Base-by-base conservation (phyloP, 2,329 filamentous ascomycete genomes). In the Coniochaeta prunicola region DNA sequence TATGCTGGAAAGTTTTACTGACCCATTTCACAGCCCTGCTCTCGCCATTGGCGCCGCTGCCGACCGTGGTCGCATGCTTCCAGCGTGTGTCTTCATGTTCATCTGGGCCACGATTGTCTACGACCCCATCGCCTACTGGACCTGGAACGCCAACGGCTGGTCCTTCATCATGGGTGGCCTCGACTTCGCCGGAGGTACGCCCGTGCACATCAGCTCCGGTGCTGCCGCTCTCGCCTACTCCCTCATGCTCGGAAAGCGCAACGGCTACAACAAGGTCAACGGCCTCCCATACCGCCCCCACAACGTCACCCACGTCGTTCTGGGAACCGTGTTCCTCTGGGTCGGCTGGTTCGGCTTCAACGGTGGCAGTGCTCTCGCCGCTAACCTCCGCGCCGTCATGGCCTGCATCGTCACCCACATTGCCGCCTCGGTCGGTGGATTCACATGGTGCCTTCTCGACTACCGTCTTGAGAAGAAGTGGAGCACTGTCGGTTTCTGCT, bases 321-420 rank as follows among this genome's bases (percentile, higher is more conserved):
- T 91, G 53, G 88, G 89, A 24, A 90, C 89, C 4, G 82, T 87
- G 28, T 82, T 88, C 73, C 81, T 96, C 56, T 97, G 92, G 92
- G 90, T 96, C 53, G 92, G 92, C 60, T 97, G 92, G 92, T 94
- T 96, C 71, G 92, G 92, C 55, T 97, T 97, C 84, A 97, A 96
- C 74, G 92, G 90, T 58, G 92, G 92, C 62, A 83, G 88, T 3
- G 92, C 91, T 2, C 80, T 96, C 48, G 82, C 84, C 60, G 89
- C 91, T 63, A 96, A 94, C 76, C 77, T 96, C 66, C 90, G 92
- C 61, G 90, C 92, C 58, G 80, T 96, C 71, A 93, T 96, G 89
- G 92, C 92, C 58, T 89, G 89, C 67, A 84, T 94, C 56, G 90
- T 93, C 62, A 96, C 92, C 60, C 93, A 96, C 74, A 79, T 96